Percentiles rank a stretch among this genome's conserved stretches.
Evolutionary conservation across 768 basidiomycete species (phyloP).

Genomic region (Brasilioporus rufonigricans): DNA sequence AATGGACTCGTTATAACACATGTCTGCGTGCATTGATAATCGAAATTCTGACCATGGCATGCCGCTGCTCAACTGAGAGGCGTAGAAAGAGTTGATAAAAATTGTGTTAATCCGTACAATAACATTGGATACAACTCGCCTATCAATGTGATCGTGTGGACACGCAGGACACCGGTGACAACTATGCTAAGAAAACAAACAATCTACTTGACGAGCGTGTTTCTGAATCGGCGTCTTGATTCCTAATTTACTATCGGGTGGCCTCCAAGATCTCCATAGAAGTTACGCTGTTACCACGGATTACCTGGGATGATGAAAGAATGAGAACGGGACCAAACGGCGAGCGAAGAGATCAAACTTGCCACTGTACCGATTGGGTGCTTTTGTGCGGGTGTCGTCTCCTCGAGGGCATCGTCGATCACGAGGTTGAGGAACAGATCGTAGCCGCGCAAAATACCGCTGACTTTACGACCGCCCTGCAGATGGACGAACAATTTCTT

Average conservation of each 20-base stretch:
- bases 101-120: background rate
- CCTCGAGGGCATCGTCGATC: constrained; percentile 93
- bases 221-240: background rate
- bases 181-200: constrained; percentile 1
- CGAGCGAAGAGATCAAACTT: constrained; percentile 33
- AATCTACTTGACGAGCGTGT: constrained; percentile 4
- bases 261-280: constrained; percentile 89
- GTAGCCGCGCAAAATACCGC: constrained; percentile 92
- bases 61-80: background rate
- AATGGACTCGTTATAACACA: too few relatives aligned
- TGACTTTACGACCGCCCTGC: constrained; percentile 93
- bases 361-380: constrained; percentile 92
- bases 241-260: constrained; percentile 34
- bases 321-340: constrained; percentile 1
- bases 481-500: constrained; percentile 93
- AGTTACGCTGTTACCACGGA: constrained; percentile 94
- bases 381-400: constrained; percentile 85
- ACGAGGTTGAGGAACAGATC: constrained; percentile 99
- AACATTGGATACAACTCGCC: constrained; percentile 3
- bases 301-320: constrained; percentile 56
- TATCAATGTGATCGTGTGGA: constrained; percentile 2
- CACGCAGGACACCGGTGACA: background rate
- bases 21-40: too few relatives aligned
- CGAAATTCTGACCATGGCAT: too few relatives aligned
- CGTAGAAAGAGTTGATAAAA: background rate